Base-by-base conservation (phyloP, 2,329 filamentous ascomycete species). In the Emmonsia crescens region DNA sequence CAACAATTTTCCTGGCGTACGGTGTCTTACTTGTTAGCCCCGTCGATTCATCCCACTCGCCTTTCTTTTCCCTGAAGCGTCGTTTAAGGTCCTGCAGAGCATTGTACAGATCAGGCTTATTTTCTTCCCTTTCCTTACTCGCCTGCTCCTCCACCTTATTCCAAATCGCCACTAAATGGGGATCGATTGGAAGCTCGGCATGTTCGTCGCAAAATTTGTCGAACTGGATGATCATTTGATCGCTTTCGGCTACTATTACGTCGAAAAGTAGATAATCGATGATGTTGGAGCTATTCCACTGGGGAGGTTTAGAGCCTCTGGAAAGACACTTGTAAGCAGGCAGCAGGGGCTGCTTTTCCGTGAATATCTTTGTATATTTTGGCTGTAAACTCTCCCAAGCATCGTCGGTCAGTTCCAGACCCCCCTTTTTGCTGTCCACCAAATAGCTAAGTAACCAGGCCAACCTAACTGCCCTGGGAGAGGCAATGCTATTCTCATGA, bases 401-500 rank as follows among this genome's bases (percentile, higher is more conserved):
- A n/a, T 70, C 64, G 38, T 74, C 71, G 1, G 72, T 71, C 14
- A 80, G 70, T 40, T 72, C 70, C n/a, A 77, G 71, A 1, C 78
- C 78, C 2, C 72, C 71, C 63, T 80, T 81, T 14, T 71, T 72
- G 33, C 73, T 72, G 61, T 81, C 79, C 0, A 80, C 78, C 5
- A 80, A 70, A 63, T 78, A 73, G 14, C 78, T 75, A 4, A 80
- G 70, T 1, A 80, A 71, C 58, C 69, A 68, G 6, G 75, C 74
- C 6, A 80, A 67, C 36, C 72, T 72, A 38, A 75, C 70, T 1
- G 77, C 75, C 1, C 66, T 66, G 0, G 61, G 29, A 14, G 68
- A 70, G 42, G 70, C 64, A 21, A 80, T 72, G 1, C 71, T 73
- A 46, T 81, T 75, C 59, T 80, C 79, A 63, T 86, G 86, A 62